Base-by-base conservation (phyloP, 306 rosid species). In the Fragaria nilgerrensis region DNA sequence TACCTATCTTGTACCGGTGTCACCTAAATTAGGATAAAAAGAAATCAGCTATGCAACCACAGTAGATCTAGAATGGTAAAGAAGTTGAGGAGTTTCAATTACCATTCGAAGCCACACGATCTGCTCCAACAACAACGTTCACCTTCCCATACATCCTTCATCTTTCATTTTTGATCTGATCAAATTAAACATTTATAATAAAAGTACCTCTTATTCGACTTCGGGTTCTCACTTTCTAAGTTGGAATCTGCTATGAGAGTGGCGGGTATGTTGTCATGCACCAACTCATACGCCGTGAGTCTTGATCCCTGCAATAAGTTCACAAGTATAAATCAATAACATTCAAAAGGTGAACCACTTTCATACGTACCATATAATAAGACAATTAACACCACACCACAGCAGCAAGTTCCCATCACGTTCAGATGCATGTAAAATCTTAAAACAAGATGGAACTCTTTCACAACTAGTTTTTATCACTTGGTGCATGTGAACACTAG, bases 1-100 rank as follows among this genome's bases (percentile, higher is more conserved):
- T 96, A 79, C 99, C 97, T 68, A 96, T 96, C 90, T 96, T 96
- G 88, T 92, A 43, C 97, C 99, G 4, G 99, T 96, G 78, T 96
- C 99, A 56, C 99, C 99, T 96, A 91, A 70, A 83, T 56, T 48
- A 45, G 74, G 55, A 39, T 47, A 11, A 23, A 52, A 7, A 9
- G 39, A 58, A 70, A 19, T 70, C 56, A 66, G 17, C 29, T 55
- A 47, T 50, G 63, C 17, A 73, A n/a, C 22, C 49, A 67, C 39
- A 9, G 15, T 34, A 27, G 15, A 68, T 41, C 61, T n/a, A 47
- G 72, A 62, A 71, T 61, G 49, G 50, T n/a, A 41, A 81, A 23
- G 32, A 9, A 70, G 75, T 62, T 68, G 59, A 59, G 43, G 62
- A 49, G 22, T 70, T 75, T 75, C 23, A 56, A 72, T 53, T 87